A percentile compares a stretch with the other conserved stretches of the same genome.
Conservation (phyloP, 192 early-diverging fungal species). For the Coemansia sp. region DNA sequence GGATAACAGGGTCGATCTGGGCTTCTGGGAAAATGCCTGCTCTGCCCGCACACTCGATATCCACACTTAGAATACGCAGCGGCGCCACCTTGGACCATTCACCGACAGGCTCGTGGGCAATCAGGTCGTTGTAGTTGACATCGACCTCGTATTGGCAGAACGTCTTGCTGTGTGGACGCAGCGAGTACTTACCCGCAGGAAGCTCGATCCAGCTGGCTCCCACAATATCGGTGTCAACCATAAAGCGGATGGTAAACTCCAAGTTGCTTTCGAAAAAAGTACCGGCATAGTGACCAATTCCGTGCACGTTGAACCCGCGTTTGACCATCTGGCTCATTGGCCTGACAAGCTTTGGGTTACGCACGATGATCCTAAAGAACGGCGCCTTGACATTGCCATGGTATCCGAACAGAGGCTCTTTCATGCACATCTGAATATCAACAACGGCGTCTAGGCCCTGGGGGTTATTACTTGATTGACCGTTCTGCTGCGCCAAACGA, state of each 20-base stretch:
- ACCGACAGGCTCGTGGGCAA: slow-evolving; percentile 82
- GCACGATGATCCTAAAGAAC: slow-evolving; percentile 76
- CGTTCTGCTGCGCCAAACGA: slow-evolving; percentile 16
- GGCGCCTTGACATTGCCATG: slow-evolving; percentile 76
- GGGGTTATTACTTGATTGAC: slow-evolving; percentile 7
- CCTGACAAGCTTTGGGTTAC: slow-evolving; percentile 56
- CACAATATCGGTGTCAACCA: slow-evolving; percentile 86
- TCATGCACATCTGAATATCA: slow-evolving; percentile 66
- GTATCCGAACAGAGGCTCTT: slow-evolving; percentile 85
- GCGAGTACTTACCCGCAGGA: slow-evolving; percentile 70
- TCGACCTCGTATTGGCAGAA: slow-evolving; percentile 84
- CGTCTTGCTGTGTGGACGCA: slow-evolving; percentile 42
- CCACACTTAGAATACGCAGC: slow-evolving; percentile 90
- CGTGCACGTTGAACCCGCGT: slow-evolving; percentile 60
- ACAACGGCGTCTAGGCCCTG: slow-evolving; percentile 20
- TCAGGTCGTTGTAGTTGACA: slow-evolving; percentile 69
- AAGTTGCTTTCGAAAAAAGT: slow-evolving; percentile 88
- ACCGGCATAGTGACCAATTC: slow-evolving; percentile 54
- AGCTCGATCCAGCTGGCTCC: slow-evolving; percentile 95
- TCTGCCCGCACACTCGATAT: slow-evolving; percentile 98
- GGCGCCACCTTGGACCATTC: slow-evolving; percentile 95
- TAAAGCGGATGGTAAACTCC: slow-evolving; percentile 83
- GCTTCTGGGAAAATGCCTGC: slow-evolving; percentile 96
- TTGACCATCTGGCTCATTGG: slow-evolving; percentile 45
- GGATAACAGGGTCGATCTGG: slow-evolving; percentile 89